Evolutionary conservation across 768 basidiomycete genomes (phyloP), one percentile per base, ranked within the genome.

Genomic region (Termitomyces sp.): DNA sequence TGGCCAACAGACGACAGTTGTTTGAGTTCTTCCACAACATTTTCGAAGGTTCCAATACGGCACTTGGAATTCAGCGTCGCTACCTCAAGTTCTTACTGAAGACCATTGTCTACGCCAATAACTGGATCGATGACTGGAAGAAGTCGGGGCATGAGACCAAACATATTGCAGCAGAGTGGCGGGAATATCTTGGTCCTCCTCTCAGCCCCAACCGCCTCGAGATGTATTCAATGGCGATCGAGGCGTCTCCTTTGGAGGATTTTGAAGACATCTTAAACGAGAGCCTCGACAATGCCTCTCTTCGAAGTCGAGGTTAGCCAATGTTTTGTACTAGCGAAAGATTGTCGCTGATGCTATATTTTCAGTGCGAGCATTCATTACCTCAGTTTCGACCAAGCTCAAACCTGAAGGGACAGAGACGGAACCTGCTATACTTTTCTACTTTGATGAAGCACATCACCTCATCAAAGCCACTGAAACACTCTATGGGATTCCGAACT

Each of bases 391-490:
- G 2, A 15, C 1, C 44, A 39, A 39, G 36, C 42, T 44, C n/a
- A 7, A 57, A 13, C 18, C 20, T 11, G 39, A 33, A 16, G 35
- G 33, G 36, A 22, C 42, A 4, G 4, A 18, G 16, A 5, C 1
- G 7, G 33, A 36, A 18, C 54, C 22, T 15, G 4, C 12, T 15
- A 57, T 58, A 15, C n/a, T 58, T 13, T 58, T 58, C 28, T 50
- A 38, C 22, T 58, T 51, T 18, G 49, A 58, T 15, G 57, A 58
- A 32, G 48, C 49, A 20, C 57, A 58, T 13, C 32, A 50, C 36
- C 24, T 58, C 4, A 51, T 48, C 7, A 28, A 40, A 9, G 35
- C 20, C 2, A 39, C 16, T 4, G 15, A 16, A 11, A 42, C 39
- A 15, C 3, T 20, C 0, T 13, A 28, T 28, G 28, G 28, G 28